These are phyloP conservation scores for Scedosporium aurantiacum DNA, from an alignment of 2,329 filamentous ascomycete genomes.

Conservation along the genomic window DNA sequence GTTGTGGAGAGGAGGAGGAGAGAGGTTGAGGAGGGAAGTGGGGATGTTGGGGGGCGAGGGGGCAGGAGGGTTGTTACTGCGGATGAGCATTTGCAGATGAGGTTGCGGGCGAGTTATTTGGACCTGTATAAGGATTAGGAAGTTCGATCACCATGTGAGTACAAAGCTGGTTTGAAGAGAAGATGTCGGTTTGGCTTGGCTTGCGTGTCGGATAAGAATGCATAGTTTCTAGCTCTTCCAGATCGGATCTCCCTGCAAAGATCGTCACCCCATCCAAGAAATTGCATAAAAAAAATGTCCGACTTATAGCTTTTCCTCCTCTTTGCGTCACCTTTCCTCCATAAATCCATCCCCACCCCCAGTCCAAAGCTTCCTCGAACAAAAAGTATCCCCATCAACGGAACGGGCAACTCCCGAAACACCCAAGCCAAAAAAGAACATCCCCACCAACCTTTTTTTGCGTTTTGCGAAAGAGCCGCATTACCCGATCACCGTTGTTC, in stretches of 20 bases:
- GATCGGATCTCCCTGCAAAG: no score
- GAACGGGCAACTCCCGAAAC: neutral
- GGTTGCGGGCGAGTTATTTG: conserved; percentile 48
- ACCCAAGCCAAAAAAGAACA: neutral
- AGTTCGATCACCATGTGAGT: neutral
- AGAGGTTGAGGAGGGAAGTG: conserved; percentile 17
- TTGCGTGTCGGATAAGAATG: no score
- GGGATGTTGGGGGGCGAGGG: conserved; percentile 16
- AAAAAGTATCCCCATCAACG: neutral
- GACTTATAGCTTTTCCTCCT: no score
- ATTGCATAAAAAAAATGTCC: no score
- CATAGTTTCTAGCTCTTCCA: no score
- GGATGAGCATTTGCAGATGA: conserved; percentile 50
- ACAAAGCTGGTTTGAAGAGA: neutral
- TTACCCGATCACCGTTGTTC: neutral
- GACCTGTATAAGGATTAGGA: conserved; percentile 37
- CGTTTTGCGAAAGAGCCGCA: neutral
- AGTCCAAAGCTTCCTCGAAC: neutral
- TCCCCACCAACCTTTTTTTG: neutral
- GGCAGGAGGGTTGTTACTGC: conserved; percentile 46
- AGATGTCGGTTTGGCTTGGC: neutral
- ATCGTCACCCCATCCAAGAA: no score
- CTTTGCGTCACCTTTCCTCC: no score
- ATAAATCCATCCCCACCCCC: neutral
- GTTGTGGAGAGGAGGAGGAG: conserved; percentile 34